Conservation (phyloP, 306 rosid species). For the Clitoria ternatea region DNA sequence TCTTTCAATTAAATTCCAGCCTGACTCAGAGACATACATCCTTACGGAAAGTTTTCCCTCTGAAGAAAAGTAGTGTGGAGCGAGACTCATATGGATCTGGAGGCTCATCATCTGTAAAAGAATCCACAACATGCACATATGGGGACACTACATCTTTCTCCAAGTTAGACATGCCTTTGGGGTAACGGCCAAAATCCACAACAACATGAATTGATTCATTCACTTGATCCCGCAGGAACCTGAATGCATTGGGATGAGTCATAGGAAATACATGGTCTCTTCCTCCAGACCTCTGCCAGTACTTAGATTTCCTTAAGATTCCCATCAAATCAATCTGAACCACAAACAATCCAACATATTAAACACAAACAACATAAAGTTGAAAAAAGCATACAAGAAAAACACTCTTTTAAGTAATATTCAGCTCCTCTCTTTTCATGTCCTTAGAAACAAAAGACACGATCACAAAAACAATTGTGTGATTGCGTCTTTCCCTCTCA, state of each 20-base stretch:
- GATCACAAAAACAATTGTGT: too few relatives aligned
- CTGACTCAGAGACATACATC: conserved; percentile 80
- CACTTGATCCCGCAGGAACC: conserved; percentile 73
- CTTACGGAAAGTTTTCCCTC: conserved; percentile 77
- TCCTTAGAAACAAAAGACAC: too few relatives aligned
- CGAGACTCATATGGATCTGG: conserved; percentile 83
- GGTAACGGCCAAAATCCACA: conserved; percentile 94
- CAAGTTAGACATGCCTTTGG: conserved; percentile 72
- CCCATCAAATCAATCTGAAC: conserved; percentile 74
- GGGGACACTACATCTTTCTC: conserved; percentile 88
- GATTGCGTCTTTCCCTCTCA: too few relatives aligned
- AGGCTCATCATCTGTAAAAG: conserved; percentile 58
- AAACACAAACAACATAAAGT: too few relatives aligned
- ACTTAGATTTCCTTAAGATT: conserved; percentile 54
- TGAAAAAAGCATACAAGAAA: too few relatives aligned
- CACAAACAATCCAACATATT: conserved; percentile 29
- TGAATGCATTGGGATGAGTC: conserved; percentile 98
- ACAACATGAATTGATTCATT: conserved; percentile 84
- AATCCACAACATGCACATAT: conserved; percentile 90
- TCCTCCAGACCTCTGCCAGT: conserved; percentile 82
- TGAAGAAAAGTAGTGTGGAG: conserved; percentile 74
- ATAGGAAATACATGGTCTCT: conserved; percentile 88
- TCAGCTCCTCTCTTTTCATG: too few relatives aligned
- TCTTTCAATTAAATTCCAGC: conserved; percentile 14
- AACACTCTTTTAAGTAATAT: too few relatives aligned